Conservation (phyloP, 345 rosid species). For the Citrus cavaleriei region DNA sequence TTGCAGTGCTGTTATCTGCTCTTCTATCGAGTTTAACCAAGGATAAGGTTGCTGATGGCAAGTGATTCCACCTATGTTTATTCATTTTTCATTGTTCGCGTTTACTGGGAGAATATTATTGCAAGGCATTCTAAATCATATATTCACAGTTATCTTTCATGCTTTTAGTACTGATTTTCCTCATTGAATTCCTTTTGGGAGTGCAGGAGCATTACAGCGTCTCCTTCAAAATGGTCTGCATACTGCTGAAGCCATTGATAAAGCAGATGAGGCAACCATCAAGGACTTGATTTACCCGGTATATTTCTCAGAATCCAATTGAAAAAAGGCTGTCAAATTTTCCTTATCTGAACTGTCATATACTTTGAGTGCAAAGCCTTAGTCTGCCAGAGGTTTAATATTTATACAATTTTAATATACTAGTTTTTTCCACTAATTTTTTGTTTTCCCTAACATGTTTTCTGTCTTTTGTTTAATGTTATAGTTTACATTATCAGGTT, state of each 20-base stretch:
- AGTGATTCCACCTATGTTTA: constrained; percentile 11
- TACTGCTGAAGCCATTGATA: constrained; percentile 73
- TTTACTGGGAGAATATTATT: background rate
- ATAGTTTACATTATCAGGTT: background rate
- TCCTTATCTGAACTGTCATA: background rate
- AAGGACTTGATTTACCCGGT: constrained; percentile 88
- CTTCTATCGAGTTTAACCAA: constrained; percentile 77
- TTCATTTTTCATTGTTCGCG: background rate
- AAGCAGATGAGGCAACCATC: constrained; percentile 74
- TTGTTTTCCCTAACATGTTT: background rate
- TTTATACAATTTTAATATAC: background rate
- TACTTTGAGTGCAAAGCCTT: too few relatives aligned
- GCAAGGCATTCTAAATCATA: background rate
- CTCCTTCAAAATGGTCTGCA: constrained; percentile 68
- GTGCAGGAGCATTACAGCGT: constrained; percentile 80
- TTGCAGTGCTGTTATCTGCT: constrained; percentile 60
- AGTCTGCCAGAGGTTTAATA: background rate
- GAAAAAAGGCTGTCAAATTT: background rate
- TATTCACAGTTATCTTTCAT: background rate
- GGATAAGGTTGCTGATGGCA: constrained; percentile 67
- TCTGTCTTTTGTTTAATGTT: background rate
- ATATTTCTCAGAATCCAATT: constrained; percentile 16
- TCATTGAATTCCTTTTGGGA: background rate
- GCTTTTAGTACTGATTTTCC: background rate
- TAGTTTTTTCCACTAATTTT: background rate